Percentiles rank a stretch among this genome's conserved stretches.
Conservation (phyloP, 108 stramenopile species). For the Skeletonema tropicum region DNA sequence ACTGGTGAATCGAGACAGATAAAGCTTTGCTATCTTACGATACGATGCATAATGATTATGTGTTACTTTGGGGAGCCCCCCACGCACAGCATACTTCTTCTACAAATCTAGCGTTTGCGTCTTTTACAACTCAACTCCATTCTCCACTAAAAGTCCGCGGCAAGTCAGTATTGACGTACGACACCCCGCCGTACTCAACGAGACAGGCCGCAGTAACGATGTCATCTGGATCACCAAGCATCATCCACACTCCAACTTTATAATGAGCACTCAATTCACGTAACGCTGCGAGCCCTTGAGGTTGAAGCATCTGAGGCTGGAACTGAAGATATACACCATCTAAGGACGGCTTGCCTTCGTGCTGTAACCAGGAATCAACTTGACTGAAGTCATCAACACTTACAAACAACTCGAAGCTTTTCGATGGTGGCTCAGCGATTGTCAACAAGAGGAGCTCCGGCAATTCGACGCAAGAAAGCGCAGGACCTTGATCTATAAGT, state of each 20-base stretch:
- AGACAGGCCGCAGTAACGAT: conserved; percentile 57
- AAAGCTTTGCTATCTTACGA: too few species aligned
- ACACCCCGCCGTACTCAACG: conserved; percentile 62
- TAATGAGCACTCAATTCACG: conserved; percentile 48
- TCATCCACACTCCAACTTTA: conserved; percentile 66
- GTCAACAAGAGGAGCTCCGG: conserved; percentile 69
- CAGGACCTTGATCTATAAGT: conserved; percentile 5
- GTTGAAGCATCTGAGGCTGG: conserved; percentile 64
- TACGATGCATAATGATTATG: too few species aligned
- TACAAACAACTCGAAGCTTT: conserved; percentile 54
- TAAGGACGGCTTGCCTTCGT: conserved; percentile 48
- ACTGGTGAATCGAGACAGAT: too few species aligned
- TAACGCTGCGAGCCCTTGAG: conserved; percentile 50
- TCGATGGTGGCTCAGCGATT: conserved; percentile 52
- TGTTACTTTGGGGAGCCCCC: too few species aligned
- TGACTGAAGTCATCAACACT: conserved; percentile 55
- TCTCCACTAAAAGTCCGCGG: conserved; percentile 32
- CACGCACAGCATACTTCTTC: too few species aligned
- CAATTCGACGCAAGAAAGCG: conserved; percentile 24
- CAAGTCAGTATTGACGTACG: conserved; percentile 78
- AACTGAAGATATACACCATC: conserved; percentile 83
- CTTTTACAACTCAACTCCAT: too few species aligned
- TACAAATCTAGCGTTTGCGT: too few species aligned
- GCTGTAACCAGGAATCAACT: conserved; percentile 60
- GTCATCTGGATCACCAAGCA: conserved; percentile 69